Evolutionary conservation across 306 rosid genomes (phyloP), one percentile per base, ranked within the genome.

Genomic region (Vigna mungo): DNA sequence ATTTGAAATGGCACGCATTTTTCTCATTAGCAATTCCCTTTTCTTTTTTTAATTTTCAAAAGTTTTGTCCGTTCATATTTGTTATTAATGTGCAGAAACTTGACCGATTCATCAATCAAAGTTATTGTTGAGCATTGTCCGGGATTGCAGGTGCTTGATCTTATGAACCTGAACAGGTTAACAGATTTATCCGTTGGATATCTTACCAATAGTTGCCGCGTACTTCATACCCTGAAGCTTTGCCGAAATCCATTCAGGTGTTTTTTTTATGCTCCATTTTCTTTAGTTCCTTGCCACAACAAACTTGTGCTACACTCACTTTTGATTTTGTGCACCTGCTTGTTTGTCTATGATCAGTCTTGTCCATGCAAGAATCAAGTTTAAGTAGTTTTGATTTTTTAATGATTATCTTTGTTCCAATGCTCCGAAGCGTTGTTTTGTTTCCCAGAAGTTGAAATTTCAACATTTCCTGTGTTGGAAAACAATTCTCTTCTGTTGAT

Each of bases 241-340:
- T 78, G 89, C 72, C 90, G 91, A 66, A 88, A 89, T 84, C 36
- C 74, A 68, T 89, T 95, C 96, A 95, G 99, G 98, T 95, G 75
- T 52, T 47, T 80, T 52, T 72, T 56, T 59, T 78, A n/a, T 49
- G 48, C 15, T 11, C 49, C 11, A 2, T 16, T 36, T 43, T 58
- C n/a, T 70, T 36, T 41, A 15, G 37, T 14, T 2, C 43, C 27
- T 79, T 43, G 58, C 10, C 9, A 15, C 5, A 18, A 10, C 51
- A 43, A 20, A 58, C 77, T 58, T 18, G 6, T 78, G 46, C n/a
- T 58, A 21, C 58, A 55, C 66, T 49, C 32, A 66, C 39, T 62
- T 75, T 68, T 77, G 46, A 23, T 41, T 52, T 10, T 52, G 14
- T 53, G 25, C 10, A 41, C 74, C 32, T 86, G 6, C 43, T 25